phyloP scores from a whole-genome alignment of 345 rosid genomes.

The Hypericum perforatum region DNA sequence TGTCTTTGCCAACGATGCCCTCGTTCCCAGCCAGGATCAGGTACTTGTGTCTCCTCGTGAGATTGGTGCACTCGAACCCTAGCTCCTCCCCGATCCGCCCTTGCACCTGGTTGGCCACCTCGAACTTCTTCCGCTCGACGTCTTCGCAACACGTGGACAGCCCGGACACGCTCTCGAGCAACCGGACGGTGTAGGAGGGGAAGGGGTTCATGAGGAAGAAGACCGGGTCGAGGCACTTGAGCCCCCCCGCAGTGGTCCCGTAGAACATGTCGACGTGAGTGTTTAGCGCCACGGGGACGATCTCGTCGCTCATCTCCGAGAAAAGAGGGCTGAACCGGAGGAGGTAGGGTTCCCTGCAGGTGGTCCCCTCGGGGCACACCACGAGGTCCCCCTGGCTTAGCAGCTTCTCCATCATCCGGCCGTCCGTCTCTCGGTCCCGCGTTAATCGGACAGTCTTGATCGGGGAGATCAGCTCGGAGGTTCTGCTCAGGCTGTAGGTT shows the following conservation, averaged over 20 bases:
- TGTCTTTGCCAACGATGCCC: constrained; percentile 24
- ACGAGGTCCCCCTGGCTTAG: constrained; percentile 74
- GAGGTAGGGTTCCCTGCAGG: constrained; percentile 83
- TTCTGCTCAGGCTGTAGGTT: constrained; percentile 80
- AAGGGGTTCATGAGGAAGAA: constrained; percentile 83
- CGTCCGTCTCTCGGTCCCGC: constrained; percentile 57
- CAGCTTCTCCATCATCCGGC: constrained; percentile 58
- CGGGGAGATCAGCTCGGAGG: constrained; percentile 80
- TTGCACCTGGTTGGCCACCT: constrained; percentile 74
- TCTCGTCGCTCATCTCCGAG: constrained; percentile 74
- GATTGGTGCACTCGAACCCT: constrained; percentile 80
- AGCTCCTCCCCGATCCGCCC: constrained; percentile 57
- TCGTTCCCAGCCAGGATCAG: constrained; percentile 81
- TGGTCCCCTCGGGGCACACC: constrained; percentile 95
- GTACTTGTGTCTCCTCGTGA: constrained; percentile 84
- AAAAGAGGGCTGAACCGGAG: constrained; percentile 85
- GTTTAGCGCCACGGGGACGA: constrained; percentile 75
- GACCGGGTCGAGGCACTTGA: constrained; percentile 80
- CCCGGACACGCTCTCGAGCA: constrained; percentile 42
- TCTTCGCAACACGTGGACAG: constrained; percentile 43
- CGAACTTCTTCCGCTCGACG: constrained; percentile 47
- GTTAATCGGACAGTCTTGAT: constrained; percentile 71
- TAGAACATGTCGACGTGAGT: constrained; percentile 64
- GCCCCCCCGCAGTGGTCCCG: constrained; percentile 86
- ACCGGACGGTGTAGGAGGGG: constrained; percentile 47